Evolutionary conservation across 768 basidiomycete species (phyloP), one percentile per base, ranked within the genome.

Genomic region (Paxillus involutus): DNA sequence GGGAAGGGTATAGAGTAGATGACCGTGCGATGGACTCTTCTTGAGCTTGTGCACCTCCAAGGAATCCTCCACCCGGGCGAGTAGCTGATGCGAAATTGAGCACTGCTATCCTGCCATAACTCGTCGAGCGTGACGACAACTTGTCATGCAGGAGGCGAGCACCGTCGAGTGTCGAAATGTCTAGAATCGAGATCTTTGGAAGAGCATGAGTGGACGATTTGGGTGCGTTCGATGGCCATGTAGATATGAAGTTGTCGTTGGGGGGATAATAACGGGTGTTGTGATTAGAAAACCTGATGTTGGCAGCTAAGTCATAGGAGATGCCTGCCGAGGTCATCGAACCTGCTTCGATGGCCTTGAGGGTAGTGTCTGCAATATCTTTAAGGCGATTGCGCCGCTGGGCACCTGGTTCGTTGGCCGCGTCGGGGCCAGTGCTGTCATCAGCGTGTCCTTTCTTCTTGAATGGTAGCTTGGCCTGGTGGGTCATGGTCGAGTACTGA

Each of bases 1-100:
- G 83, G 9, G 84, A 78, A 1, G 79, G 73, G 59, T 85, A 88
- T 6, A 92, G 71, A 6, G 85, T 86, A 11, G 88, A 89, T 5
- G 88, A 81, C 40, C 89, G 83, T 11, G 89, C 88, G 60, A 92
- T 80, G 36, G 84, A 85, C 67, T 92, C 89, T 66, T 92, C 90
- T 61, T 92, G 89, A 2, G 90, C 89, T 54, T 84, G 81, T 0
- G 87, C 82, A 14, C 89, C 90, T 51, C 69, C 76, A 53, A 80
- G 76, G 69, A 92, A 91, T 6, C 90, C 90, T 4, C 90, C 89
- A 2, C 89, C 89, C 1, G 87, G 85, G 36, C 82, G 81, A 47
- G 80, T 86, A 4, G 89, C 88, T 1, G 85, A 87, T 2, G 89
- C 89, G 62, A 91, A 91, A 64, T 85, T 91, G 29, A 91, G 80